Conservation (phyloP, 495 filamentous ascomycete species). For the Hypoxylon trugodes region DNA sequence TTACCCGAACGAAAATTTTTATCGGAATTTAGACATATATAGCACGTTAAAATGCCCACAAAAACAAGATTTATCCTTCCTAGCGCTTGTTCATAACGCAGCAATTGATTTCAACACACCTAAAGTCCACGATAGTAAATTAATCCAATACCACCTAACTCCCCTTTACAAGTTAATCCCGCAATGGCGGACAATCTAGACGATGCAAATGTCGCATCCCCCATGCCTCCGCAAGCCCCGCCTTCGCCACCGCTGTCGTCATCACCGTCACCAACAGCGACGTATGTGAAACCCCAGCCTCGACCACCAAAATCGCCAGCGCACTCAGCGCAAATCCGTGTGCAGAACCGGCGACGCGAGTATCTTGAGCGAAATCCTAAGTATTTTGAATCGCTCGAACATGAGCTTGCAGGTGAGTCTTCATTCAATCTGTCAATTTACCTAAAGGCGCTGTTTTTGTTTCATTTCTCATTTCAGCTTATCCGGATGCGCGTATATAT, state of each 20-base stretch:
- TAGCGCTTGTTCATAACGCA: too few species aligned
- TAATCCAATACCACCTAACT: neutral
- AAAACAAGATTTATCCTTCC: too few species aligned
- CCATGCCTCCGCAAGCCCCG: conserved; percentile 24
- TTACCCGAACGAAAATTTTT: too few species aligned
- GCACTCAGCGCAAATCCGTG: conserved; percentile 45
- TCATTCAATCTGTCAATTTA: neutral
- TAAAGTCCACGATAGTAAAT: too few species aligned
- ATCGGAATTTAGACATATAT: too few species aligned
- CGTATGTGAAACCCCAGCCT: conserved; percentile 47
- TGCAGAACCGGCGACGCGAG: conserved; percentile 54
- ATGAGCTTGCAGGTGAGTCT: conserved; percentile 54
- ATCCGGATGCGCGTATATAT: too few species aligned
- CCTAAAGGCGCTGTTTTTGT: too few species aligned
- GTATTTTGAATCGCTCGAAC: conserved; percentile 52
- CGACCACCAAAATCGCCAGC: conserved; percentile 48
- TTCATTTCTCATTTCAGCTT: too few species aligned
- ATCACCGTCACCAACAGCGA: conserved; percentile 15
- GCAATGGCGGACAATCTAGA: conserved; percentile 7
- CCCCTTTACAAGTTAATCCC: neutral
- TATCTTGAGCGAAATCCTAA: conserved; percentile 51
- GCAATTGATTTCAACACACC: too few species aligned
- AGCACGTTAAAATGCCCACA: too few species aligned
- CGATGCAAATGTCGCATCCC: neutral
- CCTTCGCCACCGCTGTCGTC: conserved; percentile 24